Percentiles rank a stretch among this genome's conserved stretches.
phyloP scores from a whole-genome alignment of 148 eudicot genomes.

The Silene conica region DNA sequence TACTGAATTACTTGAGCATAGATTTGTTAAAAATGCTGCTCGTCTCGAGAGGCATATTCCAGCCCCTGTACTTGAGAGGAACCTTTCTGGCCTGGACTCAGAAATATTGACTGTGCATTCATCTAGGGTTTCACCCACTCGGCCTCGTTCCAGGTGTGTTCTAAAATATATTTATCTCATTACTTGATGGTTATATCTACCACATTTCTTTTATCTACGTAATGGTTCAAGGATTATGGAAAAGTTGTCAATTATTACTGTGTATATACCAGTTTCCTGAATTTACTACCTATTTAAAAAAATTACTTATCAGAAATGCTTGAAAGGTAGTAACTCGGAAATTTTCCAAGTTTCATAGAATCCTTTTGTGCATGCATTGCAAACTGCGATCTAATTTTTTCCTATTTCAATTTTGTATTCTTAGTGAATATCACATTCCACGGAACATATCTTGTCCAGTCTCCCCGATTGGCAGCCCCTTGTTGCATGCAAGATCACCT shows the following conservation, averaged over 20 bases:
- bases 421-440: slow-evolving; percentile 66
- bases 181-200: neutral
- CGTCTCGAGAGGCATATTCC: slow-evolving; percentile 57
- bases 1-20: slow-evolving; percentile 71
- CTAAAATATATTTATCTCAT: neutral
- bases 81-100: slow-evolving; percentile 45
- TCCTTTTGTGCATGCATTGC: neutral
- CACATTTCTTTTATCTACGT: neutral
- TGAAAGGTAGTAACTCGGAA: neutral
- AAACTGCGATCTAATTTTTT: slow-evolving; percentile 5
- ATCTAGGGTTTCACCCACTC: slow-evolving; percentile 63
- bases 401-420: slow-evolving; percentile 23
- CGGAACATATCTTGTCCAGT: slow-evolving; percentile 91
- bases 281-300: neutral
- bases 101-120: slow-evolving; percentile 78
- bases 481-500: slow-evolving; percentile 68
- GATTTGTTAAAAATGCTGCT: slow-evolving; percentile 72
- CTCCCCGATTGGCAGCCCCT: slow-evolving; percentile 95
- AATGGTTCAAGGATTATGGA: neutral
- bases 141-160: slow-evolving; percentile 58
- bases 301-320: neutral
- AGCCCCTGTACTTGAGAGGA: slow-evolving; percentile 53
- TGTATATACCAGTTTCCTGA: neutral
- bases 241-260: neutral
- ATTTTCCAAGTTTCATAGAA: neutral